Base-by-base conservation (phyloP, 192 early-diverging fungal genomes). In the Thoreauomyces humboldtii region DNA sequence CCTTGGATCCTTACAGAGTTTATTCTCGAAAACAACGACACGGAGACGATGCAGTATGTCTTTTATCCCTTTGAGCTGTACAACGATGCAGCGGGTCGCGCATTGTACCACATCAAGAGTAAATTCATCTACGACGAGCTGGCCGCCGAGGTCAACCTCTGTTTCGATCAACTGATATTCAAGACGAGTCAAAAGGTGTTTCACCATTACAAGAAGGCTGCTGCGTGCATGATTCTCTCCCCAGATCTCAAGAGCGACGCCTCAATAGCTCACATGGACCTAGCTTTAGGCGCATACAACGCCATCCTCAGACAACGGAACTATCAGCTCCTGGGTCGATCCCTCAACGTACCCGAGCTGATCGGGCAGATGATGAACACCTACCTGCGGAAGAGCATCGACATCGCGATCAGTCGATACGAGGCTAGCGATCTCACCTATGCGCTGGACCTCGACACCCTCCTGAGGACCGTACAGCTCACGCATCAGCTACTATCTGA, bases 101-200 rank as follows among this genome's bases (percentile, higher is more conserved):
- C 78, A 0, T 57, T 84, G 27, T 38, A 75, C 34, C 27, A 62
- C 6, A 35, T 84, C 11, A 77, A 74, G 54, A 65, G 67, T 45
- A 31, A 64, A 57, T 76, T 74, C 57, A 72, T 84, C n/a, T 81
- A 83, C 50, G 73, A 83, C 55, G 82, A 84, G 52, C 68, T 84
- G 24, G 73, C 54, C n/a, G 78, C 82, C 12, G 82, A 84, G 61
- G 76, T 80, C 53, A 80, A 78, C 34, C 59, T 83, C 4, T 83
- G 80, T 36, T 82, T 83, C 47, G 77, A 83, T 58, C 72, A 75
- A 38, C 61, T 83, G 12, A 75, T 82, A 14, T 74, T 83, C 71
- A 58, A 66, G 22, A 63, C 78, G 1, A 48, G 75, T 24, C 24
- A 80, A 47, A 73, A 69, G 27, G 71, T 83, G 0, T 83, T 73